Base-by-base conservation (phyloP, 1,284 basidiomycete genomes). In the Leccinum pachyderme region DNA sequence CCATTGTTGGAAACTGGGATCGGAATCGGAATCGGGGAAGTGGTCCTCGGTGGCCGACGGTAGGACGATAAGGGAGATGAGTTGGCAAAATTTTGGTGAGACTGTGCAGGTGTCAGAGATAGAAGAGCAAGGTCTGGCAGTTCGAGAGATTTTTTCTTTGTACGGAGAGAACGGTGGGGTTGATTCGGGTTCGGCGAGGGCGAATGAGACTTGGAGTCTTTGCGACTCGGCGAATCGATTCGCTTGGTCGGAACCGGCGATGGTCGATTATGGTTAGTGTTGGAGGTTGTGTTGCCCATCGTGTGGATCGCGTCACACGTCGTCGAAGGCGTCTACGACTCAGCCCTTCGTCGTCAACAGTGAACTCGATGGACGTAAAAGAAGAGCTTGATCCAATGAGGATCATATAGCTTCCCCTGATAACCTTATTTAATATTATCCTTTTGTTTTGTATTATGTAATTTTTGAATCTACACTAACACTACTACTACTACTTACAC, bases 91-190 rank as follows among this genome's bases (percentile, higher is more conserved):
- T 66, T 63, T 47, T 69, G 72, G 60, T 67, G 71, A 43, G 73
- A 73, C 47, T 74, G 66, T 31, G 77, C 71, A 47, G 80, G 77
- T 29, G 81, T 79, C 59, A 82, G 65, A n/a, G 81, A 76, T 54
- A 86, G 77, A 52, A 79, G 79, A 29, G 84, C 84, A 62, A 91
- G 82, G 75, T 90, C 88, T 54, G 88, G 88, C 43, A 91, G 78
- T 68, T 91, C 87, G 37, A 91, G 79, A 0, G 84, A 87, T 64
- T 79, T 83, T 74, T 87, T 89, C 77, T 87, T 89, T 24, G 75
- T 75, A 49, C 84, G 77, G 55, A 87, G 74, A 46, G 84, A 84
- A 57, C 73, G 75, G 66, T 80, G 79, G 28, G 69, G 67, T 24
- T 74, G 71, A 54, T 68, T 70, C 51, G 72, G 69, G 39, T 61